These are phyloP conservation scores for Diaporthe citriasiana DNA, from an alignment of 2,329 filamentous ascomycete genomes.

Conservation along the genomic window DNA sequence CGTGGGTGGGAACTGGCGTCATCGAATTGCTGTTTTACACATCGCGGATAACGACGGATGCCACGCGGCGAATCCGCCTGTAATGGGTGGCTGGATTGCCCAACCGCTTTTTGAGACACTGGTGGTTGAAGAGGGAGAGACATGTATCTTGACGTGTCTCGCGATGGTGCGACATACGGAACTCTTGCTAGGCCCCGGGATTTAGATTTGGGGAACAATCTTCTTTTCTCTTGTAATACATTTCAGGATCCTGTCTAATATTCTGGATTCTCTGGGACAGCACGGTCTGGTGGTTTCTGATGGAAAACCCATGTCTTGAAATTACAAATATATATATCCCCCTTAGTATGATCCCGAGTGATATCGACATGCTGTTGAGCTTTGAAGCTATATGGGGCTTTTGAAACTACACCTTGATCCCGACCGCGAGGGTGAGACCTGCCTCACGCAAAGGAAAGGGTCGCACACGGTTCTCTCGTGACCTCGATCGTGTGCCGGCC, in stretches of 20 bases:
- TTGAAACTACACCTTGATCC: neutral
- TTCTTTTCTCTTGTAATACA: constrained; percentile 24
- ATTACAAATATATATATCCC: neutral
- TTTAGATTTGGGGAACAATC: neutral
- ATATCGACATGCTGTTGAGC: neutral
- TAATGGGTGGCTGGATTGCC: neutral
- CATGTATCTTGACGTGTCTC: constrained; percentile 32
- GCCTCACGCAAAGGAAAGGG: neutral
- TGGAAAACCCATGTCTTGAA: neutral
- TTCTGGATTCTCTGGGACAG: neutral
- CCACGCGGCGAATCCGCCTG: neutral
- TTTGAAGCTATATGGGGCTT: neutral
- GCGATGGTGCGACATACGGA: constrained; percentile 12
- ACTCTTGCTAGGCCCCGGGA: neutral
- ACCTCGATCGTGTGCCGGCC: neutral
- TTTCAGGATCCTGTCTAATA: neutral
- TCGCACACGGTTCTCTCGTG: neutral
- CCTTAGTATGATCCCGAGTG: neutral
- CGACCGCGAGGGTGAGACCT: neutral
- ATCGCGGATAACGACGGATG: neutral
- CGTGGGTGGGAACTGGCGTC: constrained; percentile 18
- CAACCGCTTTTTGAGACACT: constrained; percentile 2
- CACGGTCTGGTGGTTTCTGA: neutral
- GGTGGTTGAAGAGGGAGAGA: neutral
- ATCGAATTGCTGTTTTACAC: constrained; percentile 4